Base-by-base conservation (phyloP, 2,329 filamentous ascomycete species). In the Pseudogymnoascus sp. region DNA sequence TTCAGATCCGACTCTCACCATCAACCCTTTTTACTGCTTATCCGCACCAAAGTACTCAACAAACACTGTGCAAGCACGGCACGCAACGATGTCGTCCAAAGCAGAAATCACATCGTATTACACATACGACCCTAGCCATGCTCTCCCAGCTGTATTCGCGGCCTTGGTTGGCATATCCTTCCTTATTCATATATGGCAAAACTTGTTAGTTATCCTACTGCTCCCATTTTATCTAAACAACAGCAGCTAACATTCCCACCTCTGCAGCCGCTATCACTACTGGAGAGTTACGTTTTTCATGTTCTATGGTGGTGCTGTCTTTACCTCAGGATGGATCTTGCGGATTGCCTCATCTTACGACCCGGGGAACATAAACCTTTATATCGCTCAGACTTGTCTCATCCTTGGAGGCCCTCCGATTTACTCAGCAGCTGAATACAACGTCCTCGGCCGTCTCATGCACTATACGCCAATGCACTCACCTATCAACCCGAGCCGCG, bases 401-500 rank as follows among this genome's bases (percentile, higher is more conserved):
- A 69, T 75, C 59, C 69, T 71, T 36, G 63, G 64, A 6, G 73
- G 70, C 4, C 73, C 72, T 7, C 73, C 73, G 2, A 67, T 75
- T 33, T 75, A 73, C 64, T 70, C 73, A 0, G 73, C 72, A 15
- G 67, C 72, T 3, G 73, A 72, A 37, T 75, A 75, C 62, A 72
- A 71, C 59, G 64, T 74, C 22, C 66, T 75, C 35, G 73, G 71
- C 6, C 68, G 72, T 25, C 63, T 75, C 8, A 70, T 74, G 71
- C 67, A 71, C 63, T 75, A 75, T 61, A 65, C 74, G 6, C 73
- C 73, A 2, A 72, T 73, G 71, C 70, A 74, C 57, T 68, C 73
- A n/a, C 68, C 72, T 1, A 64, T 75, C 6, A 69, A 74, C 53
- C 74, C 73, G 15, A 65, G 67, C 53, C 71, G 71, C 1, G 70